phyloP scores from a whole-genome alignment of 1,139 yeast species.

The Candida tunisiensis region DNA sequence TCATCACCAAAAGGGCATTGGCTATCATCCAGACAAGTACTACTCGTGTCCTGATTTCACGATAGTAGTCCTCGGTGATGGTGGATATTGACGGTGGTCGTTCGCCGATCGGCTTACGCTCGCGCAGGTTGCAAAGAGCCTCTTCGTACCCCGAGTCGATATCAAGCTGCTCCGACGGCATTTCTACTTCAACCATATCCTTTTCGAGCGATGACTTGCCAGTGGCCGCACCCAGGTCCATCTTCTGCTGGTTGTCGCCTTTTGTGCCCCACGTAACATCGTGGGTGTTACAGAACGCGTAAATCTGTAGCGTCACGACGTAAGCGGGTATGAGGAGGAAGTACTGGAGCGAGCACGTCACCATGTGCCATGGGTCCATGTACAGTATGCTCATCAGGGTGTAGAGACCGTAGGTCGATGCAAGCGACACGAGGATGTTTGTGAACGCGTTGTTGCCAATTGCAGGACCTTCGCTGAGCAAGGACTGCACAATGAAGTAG shows the following conservation, averaged over 20 bases:
- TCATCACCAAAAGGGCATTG: conserved; percentile 65
- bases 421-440: conserved; percentile 61
- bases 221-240: conserved; percentile 48
- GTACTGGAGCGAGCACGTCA: conserved; percentile 74
- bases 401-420: conserved; percentile 81
- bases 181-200: conserved; percentile 62
- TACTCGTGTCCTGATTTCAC: conserved; percentile 85
- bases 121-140: conserved; percentile 54
- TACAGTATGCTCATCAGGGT: conserved; percentile 62
- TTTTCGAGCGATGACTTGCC: conserved; percentile 36
- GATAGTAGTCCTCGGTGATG: conserved; percentile 64
- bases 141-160: conserved; percentile 78
- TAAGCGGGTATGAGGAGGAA: conserved; percentile 81
- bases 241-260: conserved; percentile 67
- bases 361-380: conserved; percentile 88
- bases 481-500: conserved; percentile 49
- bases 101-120: conserved; percentile 40
- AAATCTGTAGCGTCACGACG: conserved; percentile 79
- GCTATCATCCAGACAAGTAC: conserved; percentile 84
- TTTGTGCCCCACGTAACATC: conserved; percentile 98
- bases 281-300: conserved; percentile 90
- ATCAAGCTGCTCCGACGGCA: conserved; percentile 79
- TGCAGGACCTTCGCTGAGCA: conserved; percentile 24
- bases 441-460: conserved; percentile 37
- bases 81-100: conserved; percentile 35